Evolutionary conservation across 78 protist genomes (phyloP), one percentile per base, ranked within the genome.

Genomic region (Dictyostelium intermedium): DNA sequence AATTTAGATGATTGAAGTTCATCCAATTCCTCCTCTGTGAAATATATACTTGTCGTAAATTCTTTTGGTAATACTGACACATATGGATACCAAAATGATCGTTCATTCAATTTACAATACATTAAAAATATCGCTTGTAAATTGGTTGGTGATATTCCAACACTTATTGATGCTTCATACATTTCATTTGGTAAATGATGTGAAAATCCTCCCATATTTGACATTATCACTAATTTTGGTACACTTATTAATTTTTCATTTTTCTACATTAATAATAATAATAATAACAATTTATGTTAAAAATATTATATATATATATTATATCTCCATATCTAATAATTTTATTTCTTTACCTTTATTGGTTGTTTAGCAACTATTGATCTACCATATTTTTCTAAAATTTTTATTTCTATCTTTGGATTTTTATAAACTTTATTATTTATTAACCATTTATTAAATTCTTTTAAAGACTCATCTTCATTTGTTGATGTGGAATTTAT

Each of bases 51-150:
- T 7, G 92, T 86, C 20, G 85, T 23, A 30, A 86, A 86, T 39
- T 23, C 1, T 27, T 53, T 37, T 53, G 92, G 92, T 78, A 86
- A 43, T 5, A 86, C 70, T 16, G 77, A 60, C 5, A 34, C 70
- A 61, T 86, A 86, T 37, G 45, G n/a, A 86, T 86, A 1, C 84
- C 84, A 86, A 77, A 39, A 86, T 37, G 85, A 56, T 30, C 41
- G 25, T 5, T 50, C 25, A 30, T 86, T 47, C 13, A 86, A 18
- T 35, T 23, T 50, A n/a, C 76, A 77, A 20, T 86, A 86, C 83
- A 86, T 86, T 27, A 86, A 60, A 39, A 34, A 53, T 7, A 86
- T 27, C n/a, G 92, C 92, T 41, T 77, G 92, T 37, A n/a, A 30
- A 77, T 86, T 72, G 0, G 92, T 77, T 37, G 76, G 61, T n/a